Base-by-base conservation (phyloP, 2,329 filamentous ascomycete species). In the Trichoderma atrobrunneum region DNA sequence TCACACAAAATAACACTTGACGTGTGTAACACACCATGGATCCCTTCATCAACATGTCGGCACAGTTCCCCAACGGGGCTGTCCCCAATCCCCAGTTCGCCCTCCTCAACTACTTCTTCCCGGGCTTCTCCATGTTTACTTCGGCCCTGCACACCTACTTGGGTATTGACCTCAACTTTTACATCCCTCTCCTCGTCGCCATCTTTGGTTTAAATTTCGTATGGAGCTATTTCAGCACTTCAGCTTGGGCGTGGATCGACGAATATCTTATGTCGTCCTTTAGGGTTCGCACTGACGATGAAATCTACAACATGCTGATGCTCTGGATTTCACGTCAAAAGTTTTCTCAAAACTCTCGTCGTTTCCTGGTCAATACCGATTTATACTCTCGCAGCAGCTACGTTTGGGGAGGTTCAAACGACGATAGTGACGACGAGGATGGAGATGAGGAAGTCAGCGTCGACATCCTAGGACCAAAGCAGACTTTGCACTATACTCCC, bases 251-350 rank as follows among this genome's bases (percentile, higher is more conserved):
- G 1, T 79, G 86, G 51, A 74, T 90, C 34, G 83, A 87, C 56
- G 76, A 81, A 7, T 82, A 91, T 76, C 86, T 91, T 75, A 89
- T 92, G 84, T 91, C 88, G 3, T 88, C 87, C 1, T 90, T 91
- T 21, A 88, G 91, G 75, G 87, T 93, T 51, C 86, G 89, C 59
- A 86, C 88, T 32, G 90, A 93, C 72, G 91, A 93, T 76, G 91
- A 93, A 78, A 88, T 92, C 71, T 93, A 92, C 82, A 90, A 90
- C 77, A 91, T 92, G 76, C 77, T 93, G 54, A 92, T 93, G 89
- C 85, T 85, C 30, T 93, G 91, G 91, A 85, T 93, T 3, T 85
- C 90, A 2, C 81, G 83, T 39, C 91, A 93, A 79, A 79, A 82
- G 4, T 92, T 92, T 74, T 85, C 89, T 24, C 85, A 87, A 73